These are phyloP conservation scores for Malassezia nana DNA, from an alignment of 1,284 basidiomycete species.

Conservation along the genomic window DNA sequence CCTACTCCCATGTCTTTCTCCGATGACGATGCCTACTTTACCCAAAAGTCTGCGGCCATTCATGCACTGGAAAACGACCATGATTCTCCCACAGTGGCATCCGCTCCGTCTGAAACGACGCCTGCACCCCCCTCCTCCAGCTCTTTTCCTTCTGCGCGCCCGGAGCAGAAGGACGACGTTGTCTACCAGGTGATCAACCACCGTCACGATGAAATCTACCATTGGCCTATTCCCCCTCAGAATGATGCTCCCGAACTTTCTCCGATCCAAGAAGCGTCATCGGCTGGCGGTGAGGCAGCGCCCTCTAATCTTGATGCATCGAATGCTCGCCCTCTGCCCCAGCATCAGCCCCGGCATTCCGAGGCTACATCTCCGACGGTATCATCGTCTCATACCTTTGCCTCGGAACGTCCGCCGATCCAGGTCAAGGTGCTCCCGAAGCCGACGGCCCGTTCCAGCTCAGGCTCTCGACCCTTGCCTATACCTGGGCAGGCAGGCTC, in stretches of 20 bases:
- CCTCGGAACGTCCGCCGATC: neutral
- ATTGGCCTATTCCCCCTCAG: slow-evolving; percentile 1
- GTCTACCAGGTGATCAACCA: neutral
- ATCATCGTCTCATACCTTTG: neutral
- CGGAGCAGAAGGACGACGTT: neutral
- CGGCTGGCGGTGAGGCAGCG: neutral
- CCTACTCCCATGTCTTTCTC: neutral
- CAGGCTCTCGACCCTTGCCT: neutral
- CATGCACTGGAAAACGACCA: neutral
- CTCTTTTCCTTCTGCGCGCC: neutral
- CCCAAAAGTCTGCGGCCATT: neutral
- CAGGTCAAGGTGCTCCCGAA: neutral
- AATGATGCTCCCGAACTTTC: neutral
- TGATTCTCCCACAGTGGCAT: neutral
- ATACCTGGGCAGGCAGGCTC: neutral
- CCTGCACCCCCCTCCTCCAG: neutral
- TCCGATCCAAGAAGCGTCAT: neutral
- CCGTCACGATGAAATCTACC: slow-evolving; percentile 15
- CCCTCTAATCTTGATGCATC: neutral
- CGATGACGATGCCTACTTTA: neutral
- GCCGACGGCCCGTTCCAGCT: neutral
- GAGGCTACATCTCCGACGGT: neutral
- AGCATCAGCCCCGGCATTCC: neutral
- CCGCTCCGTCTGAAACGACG: neutral
- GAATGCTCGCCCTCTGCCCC: neutral